These are phyloP conservation scores for Colletotrichum lentis DNA, from an alignment of 2,329 filamentous ascomycete species.

Conservation along the genomic window DNA sequence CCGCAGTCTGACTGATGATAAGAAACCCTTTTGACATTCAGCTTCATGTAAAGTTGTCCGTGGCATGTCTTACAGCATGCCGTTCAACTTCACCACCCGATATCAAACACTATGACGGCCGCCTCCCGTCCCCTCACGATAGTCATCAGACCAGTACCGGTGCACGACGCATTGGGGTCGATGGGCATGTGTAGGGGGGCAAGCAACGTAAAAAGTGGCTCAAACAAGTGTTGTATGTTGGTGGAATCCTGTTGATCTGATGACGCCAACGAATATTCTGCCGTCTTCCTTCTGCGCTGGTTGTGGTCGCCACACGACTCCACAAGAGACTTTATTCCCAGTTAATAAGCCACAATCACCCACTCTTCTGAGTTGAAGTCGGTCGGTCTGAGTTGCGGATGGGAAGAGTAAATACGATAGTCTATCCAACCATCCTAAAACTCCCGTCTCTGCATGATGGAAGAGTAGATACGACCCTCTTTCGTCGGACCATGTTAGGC, in stretches of 20 bases:
- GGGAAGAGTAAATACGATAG: too few species aligned
- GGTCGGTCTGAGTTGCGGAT: too few species aligned
- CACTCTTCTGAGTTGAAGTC: too few species aligned
- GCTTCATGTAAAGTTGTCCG: neutral
- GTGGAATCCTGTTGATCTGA: neutral
- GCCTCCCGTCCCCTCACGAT: slow-evolving; percentile 26
- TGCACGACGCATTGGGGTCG: too few species aligned
- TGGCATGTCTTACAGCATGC: neutral
- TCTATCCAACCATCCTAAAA: neutral
- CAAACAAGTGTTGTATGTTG: neutral
- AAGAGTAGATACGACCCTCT: neutral
- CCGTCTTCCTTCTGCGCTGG: too few species aligned
- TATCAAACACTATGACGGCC: slow-evolving; percentile 28
- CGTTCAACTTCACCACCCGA: neutral
- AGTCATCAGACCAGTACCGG: slow-evolving; percentile 35
- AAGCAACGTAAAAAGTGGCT: neutral
- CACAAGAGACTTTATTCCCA: too few species aligned
- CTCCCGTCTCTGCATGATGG: too few species aligned
- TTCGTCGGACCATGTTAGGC: neutral
- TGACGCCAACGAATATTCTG: neutral
- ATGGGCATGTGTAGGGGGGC: neutral
- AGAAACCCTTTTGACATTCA: neutral
- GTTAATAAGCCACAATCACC: too few species aligned
- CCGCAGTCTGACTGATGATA: too few species aligned
- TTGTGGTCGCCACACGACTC: too few species aligned